phyloP scores from a whole-genome alignment of 768 basidiomycete genomes.

The Phlebiopsis gigantea region DNA sequence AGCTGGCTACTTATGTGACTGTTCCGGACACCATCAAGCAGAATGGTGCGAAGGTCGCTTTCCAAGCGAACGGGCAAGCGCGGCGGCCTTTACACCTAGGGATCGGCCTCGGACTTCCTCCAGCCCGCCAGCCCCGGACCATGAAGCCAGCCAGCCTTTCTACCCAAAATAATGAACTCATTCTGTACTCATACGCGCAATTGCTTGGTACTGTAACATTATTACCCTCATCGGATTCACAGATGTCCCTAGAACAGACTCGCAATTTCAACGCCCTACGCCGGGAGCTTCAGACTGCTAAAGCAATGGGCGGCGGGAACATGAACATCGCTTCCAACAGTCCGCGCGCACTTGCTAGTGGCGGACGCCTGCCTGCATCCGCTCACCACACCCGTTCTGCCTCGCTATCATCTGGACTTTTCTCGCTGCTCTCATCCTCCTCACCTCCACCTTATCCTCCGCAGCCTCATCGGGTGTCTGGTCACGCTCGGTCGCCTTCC shows the following conservation, averaged over 20 bases:
- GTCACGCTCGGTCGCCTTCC: background rate
- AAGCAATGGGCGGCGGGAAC: constrained; percentile 61
- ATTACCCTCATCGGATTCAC: constrained; percentile 38
- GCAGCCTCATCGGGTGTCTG: no score
- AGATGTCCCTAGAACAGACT: constrained; percentile 40
- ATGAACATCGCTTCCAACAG: constrained; percentile 64
- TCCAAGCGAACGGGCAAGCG: background rate
- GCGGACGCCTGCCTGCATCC: constrained; percentile 15
- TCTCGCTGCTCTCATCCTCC: constrained; percentile 28
- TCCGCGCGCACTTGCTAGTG: constrained; percentile 7
- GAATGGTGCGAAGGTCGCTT: constrained; percentile 21
- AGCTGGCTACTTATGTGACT: background rate
- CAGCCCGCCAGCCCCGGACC: constrained; percentile 26
- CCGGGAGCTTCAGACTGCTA: constrained; percentile 42
- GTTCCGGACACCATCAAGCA: background rate
- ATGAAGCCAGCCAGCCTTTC: constrained; percentile 40
- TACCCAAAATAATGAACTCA: constrained; percentile 53
- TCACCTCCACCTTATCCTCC: constrained; percentile 13
- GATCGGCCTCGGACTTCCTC: constrained; percentile 39
- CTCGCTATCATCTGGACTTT: constrained; percentile 46
- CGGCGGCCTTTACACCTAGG: constrained; percentile 33
- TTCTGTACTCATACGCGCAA: constrained; percentile 84
- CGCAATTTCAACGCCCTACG: constrained; percentile 44
- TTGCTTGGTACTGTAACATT: constrained; percentile 64
- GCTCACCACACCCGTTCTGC: constrained; percentile 39